Percentiles rank a stretch among this genome's conserved stretches.
phyloP scores from a whole-genome alignment of 1,284 basidiomycete genomes.

The Ceratobasidium sp. region DNA sequence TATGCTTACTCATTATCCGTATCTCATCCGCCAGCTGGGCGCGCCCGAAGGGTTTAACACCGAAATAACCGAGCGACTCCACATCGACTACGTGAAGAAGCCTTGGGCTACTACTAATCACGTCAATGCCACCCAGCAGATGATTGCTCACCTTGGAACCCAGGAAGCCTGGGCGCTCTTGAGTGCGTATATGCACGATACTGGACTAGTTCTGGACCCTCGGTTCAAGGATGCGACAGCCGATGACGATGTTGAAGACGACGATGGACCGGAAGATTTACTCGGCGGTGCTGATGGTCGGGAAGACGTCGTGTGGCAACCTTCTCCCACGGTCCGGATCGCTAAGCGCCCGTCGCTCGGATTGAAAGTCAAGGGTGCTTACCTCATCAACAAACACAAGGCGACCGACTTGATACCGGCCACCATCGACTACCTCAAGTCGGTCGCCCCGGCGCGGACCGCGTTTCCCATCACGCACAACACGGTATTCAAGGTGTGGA shows the following conservation, averaged over 20 bases:
- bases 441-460: neutral
- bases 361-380: neutral
- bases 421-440: neutral
- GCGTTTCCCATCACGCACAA: neutral
- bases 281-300: neutral
- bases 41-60: slow-evolving; percentile 43
- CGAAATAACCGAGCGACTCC: slow-evolving; percentile 45
- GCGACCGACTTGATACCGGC: neutral
- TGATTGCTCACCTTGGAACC: slow-evolving; percentile 34
- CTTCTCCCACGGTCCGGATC: neutral
- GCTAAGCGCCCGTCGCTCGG: neutral
- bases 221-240: neutral
- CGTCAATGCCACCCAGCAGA: slow-evolving; percentile 30
- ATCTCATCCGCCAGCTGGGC: slow-evolving; percentile 36
- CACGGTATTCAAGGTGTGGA: slow-evolving; percentile 11
- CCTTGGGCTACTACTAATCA: slow-evolving; percentile 41
- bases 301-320: neutral
- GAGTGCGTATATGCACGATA: neutral
- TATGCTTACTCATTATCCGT: slow-evolving; percentile 42
- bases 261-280: neutral
- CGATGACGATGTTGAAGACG: neutral
- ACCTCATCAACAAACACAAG: slow-evolving; percentile 17
- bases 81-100: slow-evolving; percentile 44
- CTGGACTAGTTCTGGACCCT: neutral
- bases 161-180: slow-evolving; percentile 14